Base-by-base conservation (phyloP, 2,329 filamentous ascomycete genomes). In the Epicoccum nigrum region DNA sequence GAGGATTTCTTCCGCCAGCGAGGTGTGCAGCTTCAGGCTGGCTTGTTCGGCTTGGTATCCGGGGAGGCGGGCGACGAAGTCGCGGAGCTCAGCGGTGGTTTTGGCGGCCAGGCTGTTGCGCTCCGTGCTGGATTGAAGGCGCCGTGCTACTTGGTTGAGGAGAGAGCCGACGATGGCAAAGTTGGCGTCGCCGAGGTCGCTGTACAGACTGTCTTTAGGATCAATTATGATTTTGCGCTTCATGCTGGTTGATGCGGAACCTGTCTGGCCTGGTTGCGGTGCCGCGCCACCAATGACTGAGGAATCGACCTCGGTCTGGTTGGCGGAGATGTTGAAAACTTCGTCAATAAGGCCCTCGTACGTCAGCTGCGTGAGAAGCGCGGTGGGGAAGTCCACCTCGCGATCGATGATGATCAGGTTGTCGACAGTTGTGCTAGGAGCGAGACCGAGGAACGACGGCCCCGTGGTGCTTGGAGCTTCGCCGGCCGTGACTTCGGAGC, bases 331-430 rank as follows among this genome's bases (percentile, higher is more conserved):
- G 25, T 89, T 87, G 68, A 96, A 95, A 13, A 94, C 83, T 71
- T 99, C 94, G 67, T 99, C 95, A 45, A 99, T 88, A 20, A 99
- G 80, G 3, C 94, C 94, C 75, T 99, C 93, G 67, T 99, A 99
- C 1, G 94, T 99, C 55, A 99, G 79, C 71, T 99, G 94, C 0
- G 93, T 97, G 45, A 99, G 86, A 13, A 99, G 81, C 0, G 89
- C 88, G 1, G 94, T 97, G 13, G 93, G 90, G 65, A 94, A 92
- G 72, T 99, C 94, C 47, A 96, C 88, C 70, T 97, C 92, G 41
- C 94, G 89, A 73, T 99, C 94, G 47, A 99, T 92, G 54, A 99
- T 89, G 64, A 99, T 92, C 53, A 97, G 79, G 67, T 88, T 96
- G 72, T 99, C 94, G 39, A 92, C 89, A 6, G 86, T 87, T 9